Evolutionary conservation across 352 stramenopile species (phyloP), one percentile per base, ranked within the genome.

Genomic region (Pythium folliculosum): DNA sequence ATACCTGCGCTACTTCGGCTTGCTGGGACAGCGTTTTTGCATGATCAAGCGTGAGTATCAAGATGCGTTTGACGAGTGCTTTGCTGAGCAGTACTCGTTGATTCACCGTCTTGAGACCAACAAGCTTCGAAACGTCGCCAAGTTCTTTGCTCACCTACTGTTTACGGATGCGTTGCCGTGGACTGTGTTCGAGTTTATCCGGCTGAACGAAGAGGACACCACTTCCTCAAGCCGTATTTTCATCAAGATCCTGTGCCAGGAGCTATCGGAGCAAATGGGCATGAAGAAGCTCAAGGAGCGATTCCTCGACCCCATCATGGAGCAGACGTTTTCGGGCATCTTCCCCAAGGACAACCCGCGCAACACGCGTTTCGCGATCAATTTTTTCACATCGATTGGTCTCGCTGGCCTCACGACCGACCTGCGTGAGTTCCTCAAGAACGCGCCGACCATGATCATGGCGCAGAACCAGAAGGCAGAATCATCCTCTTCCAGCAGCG

Each of bases 361-460:
- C 48, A 98, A 99, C 77, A 99, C 96, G 58, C 93, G 97, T 21
- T 99, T 99, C 69, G 96, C 97, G 5, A 99, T 99, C 84, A 99
- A 99, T 68, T 99, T 99, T 75, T 99, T 99, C 82, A 99, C 98
- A 40, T 97, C 89, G 9, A 99, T 99, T 62, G 97, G 97, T 70
- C 83, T 99, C 19, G 98, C 97, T 30, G 97, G 96, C 2, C 83
- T 99, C 22, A 99, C 98, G 6, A 98, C 98, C 54, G 92, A 93
- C 16, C 84, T 99, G 60, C 90, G 97, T 37, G 91, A 98, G 67
- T 97, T 97, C 77, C 78, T 99, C 16, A 99, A 99, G 85, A 98
- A 98, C 71, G 94, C 95, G 25, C 96, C 96, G 2, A 98, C 98
- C 72, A 80, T 98, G 48, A 97, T 98, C 75, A 95, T 94, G 84